phyloP scores from a whole-genome alignment of 1,284 basidiomycete genomes.

The Heterobasidion occidentale region DNA sequence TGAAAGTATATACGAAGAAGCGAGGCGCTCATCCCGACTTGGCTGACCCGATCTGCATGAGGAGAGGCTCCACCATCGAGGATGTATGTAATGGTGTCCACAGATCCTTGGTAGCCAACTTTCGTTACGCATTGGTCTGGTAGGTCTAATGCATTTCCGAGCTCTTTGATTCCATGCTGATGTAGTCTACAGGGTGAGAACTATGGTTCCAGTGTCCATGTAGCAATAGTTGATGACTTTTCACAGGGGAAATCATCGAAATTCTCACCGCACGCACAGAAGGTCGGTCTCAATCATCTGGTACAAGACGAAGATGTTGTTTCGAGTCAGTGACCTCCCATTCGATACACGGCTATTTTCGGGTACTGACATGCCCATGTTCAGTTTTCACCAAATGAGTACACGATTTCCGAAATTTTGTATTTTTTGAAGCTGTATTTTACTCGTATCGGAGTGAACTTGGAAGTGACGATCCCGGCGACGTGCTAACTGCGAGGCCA shows the following conservation, averaged over 20 bases:
- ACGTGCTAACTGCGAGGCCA: too few species aligned
- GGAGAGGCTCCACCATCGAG: slow-evolving; percentile 92
- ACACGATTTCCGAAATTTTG: neutral
- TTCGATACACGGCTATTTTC: neutral
- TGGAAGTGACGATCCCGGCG: too few species aligned
- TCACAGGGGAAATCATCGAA: slow-evolving; percentile 81
- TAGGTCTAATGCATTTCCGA: slow-evolving; percentile 26
- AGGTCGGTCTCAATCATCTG: slow-evolving; percentile 82
- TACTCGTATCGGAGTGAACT: neutral
- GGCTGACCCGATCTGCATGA: slow-evolving; percentile 86
- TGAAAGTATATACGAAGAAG: slow-evolving; percentile 96
- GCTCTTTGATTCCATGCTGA: neutral
- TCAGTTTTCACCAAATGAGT: slow-evolving; percentile 32
- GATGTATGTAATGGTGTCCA: slow-evolving; percentile 91
- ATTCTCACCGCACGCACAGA: slow-evolving; percentile 89
- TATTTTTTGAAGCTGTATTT: neutral
- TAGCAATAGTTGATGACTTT: slow-evolving; percentile 15
- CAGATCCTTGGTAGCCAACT: slow-evolving; percentile 82
- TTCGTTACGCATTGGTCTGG: slow-evolving; percentile 90
- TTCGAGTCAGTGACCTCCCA: slow-evolving; percentile 45
- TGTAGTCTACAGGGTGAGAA: slow-evolving; percentile 8
- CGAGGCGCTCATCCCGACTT: slow-evolving; percentile 91
- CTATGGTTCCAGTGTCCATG: neutral
- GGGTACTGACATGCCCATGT: too few species aligned
- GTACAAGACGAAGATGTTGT: slow-evolving; percentile 95